Conservation (phyloP, 2,329 filamentous ascomycete species). For the Didymellaceae sp. region DNA sequence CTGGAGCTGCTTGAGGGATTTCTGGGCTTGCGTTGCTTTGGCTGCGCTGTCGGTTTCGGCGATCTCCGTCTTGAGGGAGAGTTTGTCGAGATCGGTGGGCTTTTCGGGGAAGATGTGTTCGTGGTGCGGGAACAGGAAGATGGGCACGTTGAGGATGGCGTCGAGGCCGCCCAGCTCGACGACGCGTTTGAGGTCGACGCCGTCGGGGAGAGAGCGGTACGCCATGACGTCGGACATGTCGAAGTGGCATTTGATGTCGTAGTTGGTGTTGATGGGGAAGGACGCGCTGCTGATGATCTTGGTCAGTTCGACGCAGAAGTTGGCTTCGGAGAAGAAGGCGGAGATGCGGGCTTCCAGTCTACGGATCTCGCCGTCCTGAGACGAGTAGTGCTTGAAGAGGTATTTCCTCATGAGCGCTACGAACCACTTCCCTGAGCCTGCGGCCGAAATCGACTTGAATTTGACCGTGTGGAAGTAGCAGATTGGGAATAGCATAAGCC, state of each 20-base stretch:
- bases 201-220: constrained; percentile 55
- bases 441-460: constrained; percentile 58
- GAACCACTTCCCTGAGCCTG: constrained; percentile 60
- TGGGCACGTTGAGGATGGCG: constrained; percentile 56
- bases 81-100: constrained; percentile 44
- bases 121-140: constrained; percentile 61
- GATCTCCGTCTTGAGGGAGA: constrained; percentile 48
- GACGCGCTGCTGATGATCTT: constrained; percentile 54
- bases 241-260: constrained; percentile 56
- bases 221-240: constrained; percentile 58
- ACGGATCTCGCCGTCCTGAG: constrained; percentile 53
- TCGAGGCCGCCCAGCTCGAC: constrained; percentile 60
- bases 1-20: constrained; percentile 49
- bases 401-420: constrained; percentile 55
- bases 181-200: constrained; percentile 56
- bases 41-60: constrained; percentile 54
- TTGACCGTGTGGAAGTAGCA: constrained; percentile 61
- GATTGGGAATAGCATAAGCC: constrained; percentile 56
- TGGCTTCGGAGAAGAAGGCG: constrained; percentile 59
- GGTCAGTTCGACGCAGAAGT: constrained; percentile 59
- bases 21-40: constrained; percentile 50
- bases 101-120: constrained; percentile 58
- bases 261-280: constrained; percentile 57
- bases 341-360: constrained; percentile 56
- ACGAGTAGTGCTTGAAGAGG: constrained; percentile 58